Conservation (phyloP, 352 stramenopile species). For the Phytopythium vexans region DNA sequence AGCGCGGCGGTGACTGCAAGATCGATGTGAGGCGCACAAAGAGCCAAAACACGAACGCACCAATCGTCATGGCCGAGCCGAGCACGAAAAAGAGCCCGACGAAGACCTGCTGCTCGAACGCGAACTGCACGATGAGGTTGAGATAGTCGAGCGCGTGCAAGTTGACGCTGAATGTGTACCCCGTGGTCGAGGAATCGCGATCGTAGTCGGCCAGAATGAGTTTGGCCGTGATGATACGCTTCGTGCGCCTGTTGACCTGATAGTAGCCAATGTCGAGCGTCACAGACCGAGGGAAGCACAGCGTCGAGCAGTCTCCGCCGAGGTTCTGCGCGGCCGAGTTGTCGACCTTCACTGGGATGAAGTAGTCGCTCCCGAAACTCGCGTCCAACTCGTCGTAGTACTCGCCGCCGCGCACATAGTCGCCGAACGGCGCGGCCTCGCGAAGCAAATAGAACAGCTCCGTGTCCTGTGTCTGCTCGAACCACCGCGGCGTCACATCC, state of each 20-base stretch:
- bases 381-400: constrained; percentile 68
- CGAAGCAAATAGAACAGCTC: constrained; percentile 91
- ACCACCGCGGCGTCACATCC: constrained; percentile 95
- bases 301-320: constrained; percentile 83
- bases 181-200: constrained; percentile 74
- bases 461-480: constrained; percentile 89
- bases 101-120: constrained; percentile 92
- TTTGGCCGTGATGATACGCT: constrained; percentile 90
- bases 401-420: constrained; percentile 79
- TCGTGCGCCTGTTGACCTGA: constrained; percentile 87
- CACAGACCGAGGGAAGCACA: constrained; percentile 92
- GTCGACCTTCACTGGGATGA: constrained; percentile 93
- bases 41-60: constrained; percentile 87
- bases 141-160: constrained; percentile 94
- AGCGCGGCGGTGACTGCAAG: constrained; percentile 87
- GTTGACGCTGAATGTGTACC: constrained; percentile 92
- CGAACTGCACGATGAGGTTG: constrained; percentile 96
- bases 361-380: constrained; percentile 82
- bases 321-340: constrained; percentile 70
- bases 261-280: constrained; percentile 95
- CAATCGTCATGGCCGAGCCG: constrained; percentile 78
- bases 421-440: constrained; percentile 86
- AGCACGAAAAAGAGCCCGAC: constrained; percentile 93
- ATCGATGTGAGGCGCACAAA: constrained; percentile 90
- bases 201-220: constrained; percentile 94